Conservation (phyloP, 768 basidiomycete species). For the Leucosporidium yakuticum region DNA sequence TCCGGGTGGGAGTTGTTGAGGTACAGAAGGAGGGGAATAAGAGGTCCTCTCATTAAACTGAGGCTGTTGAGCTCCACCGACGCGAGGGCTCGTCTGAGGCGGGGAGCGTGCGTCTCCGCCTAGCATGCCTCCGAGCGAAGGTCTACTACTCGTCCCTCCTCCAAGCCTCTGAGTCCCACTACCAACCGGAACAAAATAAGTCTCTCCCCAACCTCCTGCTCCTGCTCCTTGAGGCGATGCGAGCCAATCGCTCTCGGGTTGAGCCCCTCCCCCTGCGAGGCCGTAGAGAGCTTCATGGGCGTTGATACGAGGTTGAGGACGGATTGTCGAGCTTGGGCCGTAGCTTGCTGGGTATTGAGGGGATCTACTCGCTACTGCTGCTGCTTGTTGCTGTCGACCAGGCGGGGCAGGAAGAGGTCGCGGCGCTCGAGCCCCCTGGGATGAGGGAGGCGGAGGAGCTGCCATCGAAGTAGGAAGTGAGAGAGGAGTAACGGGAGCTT, state of each 20-base stretch:
- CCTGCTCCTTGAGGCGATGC: background rate
- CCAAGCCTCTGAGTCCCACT: background rate
- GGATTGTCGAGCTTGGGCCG: background rate
- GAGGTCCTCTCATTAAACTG: background rate
- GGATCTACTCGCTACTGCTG: no score
- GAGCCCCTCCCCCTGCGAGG: background rate
- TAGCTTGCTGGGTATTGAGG: background rate
- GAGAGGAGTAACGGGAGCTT: no score
- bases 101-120: background rate
- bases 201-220: background rate
- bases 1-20: slow-evolving; percentile 1
- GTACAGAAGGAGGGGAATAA: background rate
- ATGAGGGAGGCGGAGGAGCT: no score
- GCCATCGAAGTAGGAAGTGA: no score
- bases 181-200: background rate
- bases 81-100: background rate
- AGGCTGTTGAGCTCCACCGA: background rate
- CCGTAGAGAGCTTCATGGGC: slow-evolving; percentile 2
- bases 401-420: no score
- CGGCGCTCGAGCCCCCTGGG: no score
- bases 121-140: background rate
- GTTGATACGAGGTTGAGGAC: background rate
- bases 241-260: background rate
- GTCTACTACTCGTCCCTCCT: background rate
- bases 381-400: no score